A percentile compares a stretch with the other conserved stretches of the same genome.
Conservation (phyloP, 768 basidiomycete species). For the Coprinopsis sp. region DNA sequence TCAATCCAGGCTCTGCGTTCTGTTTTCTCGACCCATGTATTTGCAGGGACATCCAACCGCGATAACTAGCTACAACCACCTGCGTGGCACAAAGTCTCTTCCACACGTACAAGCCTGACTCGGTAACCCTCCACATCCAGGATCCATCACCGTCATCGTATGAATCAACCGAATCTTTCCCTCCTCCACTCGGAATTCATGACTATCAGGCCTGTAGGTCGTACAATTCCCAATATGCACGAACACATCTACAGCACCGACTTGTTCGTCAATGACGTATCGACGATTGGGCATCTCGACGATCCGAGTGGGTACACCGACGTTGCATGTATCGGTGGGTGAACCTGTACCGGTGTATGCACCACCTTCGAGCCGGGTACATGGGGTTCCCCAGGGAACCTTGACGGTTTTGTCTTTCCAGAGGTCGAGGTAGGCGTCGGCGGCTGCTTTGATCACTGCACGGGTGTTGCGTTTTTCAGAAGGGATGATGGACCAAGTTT, state of each 20-base stretch:
- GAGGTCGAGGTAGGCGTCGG: constrained; percentile 8
- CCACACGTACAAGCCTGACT: constrained; percentile 10
- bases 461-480: constrained; percentile 2
- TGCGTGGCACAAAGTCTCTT: constrained; percentile 1
- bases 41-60: no score
- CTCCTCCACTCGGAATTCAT: constrained; percentile 9
- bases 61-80: no score
- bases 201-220: constrained; percentile 10
- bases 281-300: constrained; percentile 9
- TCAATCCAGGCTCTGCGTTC: no score
- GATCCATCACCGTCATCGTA: constrained; percentile 10
- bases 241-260: constrained; percentile 11
- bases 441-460: constrained; percentile 3
- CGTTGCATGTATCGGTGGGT: constrained; percentile 7
- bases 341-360: constrained; percentile 1
- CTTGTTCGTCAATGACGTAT: constrained; percentile 11
- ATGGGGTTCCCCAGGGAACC: constrained; percentile 10
- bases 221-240: constrained; percentile 7
- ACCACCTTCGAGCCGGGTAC: constrained; percentile 6
- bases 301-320: constrained; percentile 7
- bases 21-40: no score
- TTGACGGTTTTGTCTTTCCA: constrained; percentile 6
- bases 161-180: constrained; percentile 10
- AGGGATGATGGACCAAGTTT: constrained; percentile 7
- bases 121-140: constrained; percentile 4